Conservation (phyloP, 441 rosid species). For the Croton setiger region DNA sequence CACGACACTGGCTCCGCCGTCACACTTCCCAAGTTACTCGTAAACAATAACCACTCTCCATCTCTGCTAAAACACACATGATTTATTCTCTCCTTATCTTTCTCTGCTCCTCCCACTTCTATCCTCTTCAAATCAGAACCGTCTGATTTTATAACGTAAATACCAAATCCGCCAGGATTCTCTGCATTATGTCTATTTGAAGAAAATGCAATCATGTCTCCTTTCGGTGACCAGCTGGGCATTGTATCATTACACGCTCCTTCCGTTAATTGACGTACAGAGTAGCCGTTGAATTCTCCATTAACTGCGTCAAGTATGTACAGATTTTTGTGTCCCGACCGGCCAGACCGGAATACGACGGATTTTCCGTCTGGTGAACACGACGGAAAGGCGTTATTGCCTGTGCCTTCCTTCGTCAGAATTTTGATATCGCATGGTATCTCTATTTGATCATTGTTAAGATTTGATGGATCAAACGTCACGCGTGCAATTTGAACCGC, state of each 20-base stretch:
- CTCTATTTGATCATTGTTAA: conserved; percentile 39
- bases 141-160: conserved; percentile 59
- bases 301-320: conserved; percentile 54
- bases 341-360: conserved; percentile 72
- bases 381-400: conserved; percentile 85
- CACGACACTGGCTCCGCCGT: conserved; percentile 70
- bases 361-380: conserved; percentile 80
- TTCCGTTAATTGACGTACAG: conserved; percentile 53
- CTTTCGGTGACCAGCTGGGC: conserved; percentile 82
- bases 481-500: conserved; percentile 77
- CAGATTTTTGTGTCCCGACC: conserved; percentile 70
- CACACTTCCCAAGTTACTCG: conserved; percentile 58
- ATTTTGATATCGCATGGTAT: conserved; percentile 54
- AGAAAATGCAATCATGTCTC: conserved; percentile 83
- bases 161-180: conserved; percentile 37
- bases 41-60: conserved; percentile 67
- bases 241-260: conserved; percentile 84
- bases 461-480: conserved; percentile 38
- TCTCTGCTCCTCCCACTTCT: conserved; percentile 45
- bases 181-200: conserved; percentile 62
- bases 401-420: conserved; percentile 55
- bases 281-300: conserved; percentile 62
- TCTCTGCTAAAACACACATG: conserved; percentile 64
- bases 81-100: conserved; percentile 70
- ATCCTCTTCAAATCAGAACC: conserved; percentile 61